Percentiles rank a stretch among this genome's conserved stretches.
phyloP scores from a whole-genome alignment of 148 eudicot species.

The Chenopodium quinoa region DNA sequence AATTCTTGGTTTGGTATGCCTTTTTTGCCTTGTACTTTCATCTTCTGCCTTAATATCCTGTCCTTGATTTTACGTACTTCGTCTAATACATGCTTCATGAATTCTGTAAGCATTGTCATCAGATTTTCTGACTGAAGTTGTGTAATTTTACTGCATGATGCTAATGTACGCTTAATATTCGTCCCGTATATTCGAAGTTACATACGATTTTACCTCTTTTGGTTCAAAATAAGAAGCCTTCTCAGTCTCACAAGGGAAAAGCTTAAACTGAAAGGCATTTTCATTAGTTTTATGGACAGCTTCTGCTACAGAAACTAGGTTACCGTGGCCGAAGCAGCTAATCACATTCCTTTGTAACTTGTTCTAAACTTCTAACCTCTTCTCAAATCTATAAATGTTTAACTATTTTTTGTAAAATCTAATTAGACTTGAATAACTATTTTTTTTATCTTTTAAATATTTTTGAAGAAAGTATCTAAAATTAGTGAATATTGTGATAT shows the following conservation, averaged over 20 bases:
- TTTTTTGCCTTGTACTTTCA: neutral
- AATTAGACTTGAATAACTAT: neutral
- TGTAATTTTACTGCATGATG: too few species aligned
- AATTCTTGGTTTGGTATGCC: neutral
- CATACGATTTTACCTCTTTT: neutral
- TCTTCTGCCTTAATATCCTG: neutral
- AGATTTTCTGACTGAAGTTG: too few species aligned
- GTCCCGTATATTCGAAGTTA: too few species aligned
- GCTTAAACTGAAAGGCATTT: neutral
- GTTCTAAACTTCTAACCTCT: slow-evolving; percentile 16
- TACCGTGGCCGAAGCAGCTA: neutral
- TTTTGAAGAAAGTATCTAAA: too few species aligned
- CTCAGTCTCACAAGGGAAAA: neutral
- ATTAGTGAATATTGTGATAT: too few species aligned
- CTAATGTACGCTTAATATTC: too few species aligned
- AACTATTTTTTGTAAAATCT: neutral
- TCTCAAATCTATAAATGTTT: neutral
- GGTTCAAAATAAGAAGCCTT: slow-evolving; percentile 16
- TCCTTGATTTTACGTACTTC: too few species aligned
- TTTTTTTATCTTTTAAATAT: too few species aligned
- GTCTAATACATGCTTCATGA: neutral
- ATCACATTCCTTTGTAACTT: neutral
- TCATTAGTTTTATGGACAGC: neutral
- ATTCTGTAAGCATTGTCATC: neutral
- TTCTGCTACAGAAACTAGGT: neutral